phyloP scores from a whole-genome alignment of 1,284 basidiomycete species.

The Melampsora abietis-canadensis region DNA sequence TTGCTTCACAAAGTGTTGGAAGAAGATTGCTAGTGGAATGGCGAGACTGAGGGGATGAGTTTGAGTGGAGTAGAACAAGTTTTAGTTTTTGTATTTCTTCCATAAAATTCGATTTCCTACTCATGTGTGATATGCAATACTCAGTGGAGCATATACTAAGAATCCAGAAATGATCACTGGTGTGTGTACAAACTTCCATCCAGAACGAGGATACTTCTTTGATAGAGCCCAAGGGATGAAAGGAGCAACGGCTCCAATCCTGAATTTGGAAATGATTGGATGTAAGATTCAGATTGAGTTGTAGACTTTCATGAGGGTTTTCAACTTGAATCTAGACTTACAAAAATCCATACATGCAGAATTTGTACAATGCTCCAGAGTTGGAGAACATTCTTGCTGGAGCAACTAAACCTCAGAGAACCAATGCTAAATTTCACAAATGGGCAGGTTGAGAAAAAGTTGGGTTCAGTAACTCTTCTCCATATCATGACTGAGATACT shows the following conservation, averaged over 20 bases:
- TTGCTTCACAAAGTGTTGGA: conserved; percentile 30
- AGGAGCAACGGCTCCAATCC: conserved; percentile 28
- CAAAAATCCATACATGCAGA: conserved; percentile 34
- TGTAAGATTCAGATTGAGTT: background rate
- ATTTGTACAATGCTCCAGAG: conserved; percentile 21
- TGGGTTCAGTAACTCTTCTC: background rate
- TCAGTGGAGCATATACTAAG: conserved; percentile 22
- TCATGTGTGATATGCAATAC: conserved; percentile 38
- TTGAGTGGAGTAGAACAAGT: background rate
- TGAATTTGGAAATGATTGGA: background rate
- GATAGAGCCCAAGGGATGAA: conserved; percentile 32
- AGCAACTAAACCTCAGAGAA: conserved; percentile 35
- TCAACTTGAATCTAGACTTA: conserved; percentile 5
- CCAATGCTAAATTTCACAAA: conserved; percentile 22
- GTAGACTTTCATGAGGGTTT: too few species aligned
- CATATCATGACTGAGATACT: background rate
- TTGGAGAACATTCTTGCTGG: conserved; percentile 23
- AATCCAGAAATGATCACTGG: conserved; percentile 35
- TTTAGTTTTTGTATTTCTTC: background rate
- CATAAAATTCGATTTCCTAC: background rate
- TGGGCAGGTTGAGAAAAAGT: background rate
- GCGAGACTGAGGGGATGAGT: conserved; percentile 9
- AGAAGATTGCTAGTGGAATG: conserved; percentile 26
- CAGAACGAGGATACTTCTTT: conserved; percentile 31
- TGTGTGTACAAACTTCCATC: conserved; percentile 36